Conservation (phyloP, 495 filamentous ascomycete species). For the Ramalina intermedia region DNA sequence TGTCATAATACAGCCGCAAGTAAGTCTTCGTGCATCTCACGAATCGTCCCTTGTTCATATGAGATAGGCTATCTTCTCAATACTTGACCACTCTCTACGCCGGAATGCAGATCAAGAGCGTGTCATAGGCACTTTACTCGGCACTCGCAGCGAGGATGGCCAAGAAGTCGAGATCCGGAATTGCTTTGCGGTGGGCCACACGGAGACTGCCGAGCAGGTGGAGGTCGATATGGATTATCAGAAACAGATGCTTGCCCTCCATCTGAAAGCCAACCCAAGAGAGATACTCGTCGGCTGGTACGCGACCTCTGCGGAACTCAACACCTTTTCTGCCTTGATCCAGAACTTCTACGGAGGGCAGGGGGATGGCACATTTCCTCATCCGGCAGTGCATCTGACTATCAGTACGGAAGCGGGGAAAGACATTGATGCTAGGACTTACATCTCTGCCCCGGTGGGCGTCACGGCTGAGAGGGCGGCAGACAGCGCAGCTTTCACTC, state of each 20-base stretch:
- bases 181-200: constrained; percentile 95
- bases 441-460: constrained; percentile 88
- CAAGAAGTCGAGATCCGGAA: constrained; percentile 88
- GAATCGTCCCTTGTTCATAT: constrained; percentile 1
- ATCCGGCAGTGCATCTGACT: constrained; percentile 91
- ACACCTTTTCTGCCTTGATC: constrained; percentile 94
- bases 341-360: constrained; percentile 98
- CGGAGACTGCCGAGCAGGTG: constrained; percentile 94
- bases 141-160: constrained; percentile 85
- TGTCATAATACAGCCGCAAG: constrained; percentile 91
- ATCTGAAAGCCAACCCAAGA: constrained; percentile 84
- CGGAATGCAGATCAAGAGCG: constrained; percentile 79
- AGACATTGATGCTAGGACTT: constrained; percentile 73
- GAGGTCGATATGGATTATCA: constrained; percentile 99
- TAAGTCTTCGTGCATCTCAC: constrained; percentile 26
- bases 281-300: constrained; percentile 97
- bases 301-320: constrained; percentile 86
- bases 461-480: constrained; percentile 87
- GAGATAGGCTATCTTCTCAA: constrained; percentile 76
- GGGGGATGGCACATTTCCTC: constrained; percentile 89
- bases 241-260: constrained; percentile 91
- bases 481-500: constrained; percentile 91
- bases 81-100: constrained; percentile 91
- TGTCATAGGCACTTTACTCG: constrained; percentile 90
- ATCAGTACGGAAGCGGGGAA: constrained; percentile 75